Evolutionary conservation across 805 yeast genomes (phyloP).

Genomic region (Candida loeiensis): DNA sequence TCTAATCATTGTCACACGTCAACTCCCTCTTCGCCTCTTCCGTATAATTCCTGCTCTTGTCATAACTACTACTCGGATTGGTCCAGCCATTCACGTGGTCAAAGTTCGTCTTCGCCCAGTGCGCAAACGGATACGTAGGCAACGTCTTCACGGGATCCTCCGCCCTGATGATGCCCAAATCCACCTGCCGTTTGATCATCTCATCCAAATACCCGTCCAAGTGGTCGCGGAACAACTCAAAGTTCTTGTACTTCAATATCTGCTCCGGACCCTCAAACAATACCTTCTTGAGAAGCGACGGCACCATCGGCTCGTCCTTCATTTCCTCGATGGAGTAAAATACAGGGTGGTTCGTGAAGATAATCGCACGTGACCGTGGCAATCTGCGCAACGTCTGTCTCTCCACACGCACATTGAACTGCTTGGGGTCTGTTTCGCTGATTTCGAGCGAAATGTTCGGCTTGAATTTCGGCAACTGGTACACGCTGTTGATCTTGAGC

Average conservation of each 20-base stretch:
- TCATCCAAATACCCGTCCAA: conserved; percentile 54
- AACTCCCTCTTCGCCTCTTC: conserved; percentile 21
- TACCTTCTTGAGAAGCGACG: conserved; percentile 66
- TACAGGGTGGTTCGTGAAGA: conserved; percentile 75
- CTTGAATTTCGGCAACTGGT: conserved; percentile 47
- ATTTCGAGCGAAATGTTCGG: conserved; percentile 30
- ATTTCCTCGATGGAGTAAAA: conserved; percentile 74
- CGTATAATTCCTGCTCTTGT: conserved; percentile 21
- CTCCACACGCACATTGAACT: conserved; percentile 68
- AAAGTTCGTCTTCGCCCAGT: conserved; percentile 44
- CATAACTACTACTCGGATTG: conserved; percentile 29
- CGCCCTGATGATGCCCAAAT: conserved; percentile 49
- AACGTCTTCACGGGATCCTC: conserved; percentile 58
- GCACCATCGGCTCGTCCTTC: conserved; percentile 75
- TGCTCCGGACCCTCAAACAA: conserved; percentile 64
- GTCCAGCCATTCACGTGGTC: conserved; percentile 39
- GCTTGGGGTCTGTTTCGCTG: conserved; percentile 40
- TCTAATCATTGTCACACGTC: conserved; percentile 12
- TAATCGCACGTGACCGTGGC: conserved; percentile 62
- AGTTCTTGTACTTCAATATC: conserved; percentile 62
- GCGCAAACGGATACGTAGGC: conserved; percentile 64
- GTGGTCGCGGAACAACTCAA: conserved; percentile 57
- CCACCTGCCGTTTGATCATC: conserved; percentile 55
- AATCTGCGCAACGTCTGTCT: conserved; percentile 67
- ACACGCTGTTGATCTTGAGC: conserved; percentile 52